phyloP scores from a whole-genome alignment of 2,329 filamentous ascomycete genomes.

The Knufia petricola region DNA sequence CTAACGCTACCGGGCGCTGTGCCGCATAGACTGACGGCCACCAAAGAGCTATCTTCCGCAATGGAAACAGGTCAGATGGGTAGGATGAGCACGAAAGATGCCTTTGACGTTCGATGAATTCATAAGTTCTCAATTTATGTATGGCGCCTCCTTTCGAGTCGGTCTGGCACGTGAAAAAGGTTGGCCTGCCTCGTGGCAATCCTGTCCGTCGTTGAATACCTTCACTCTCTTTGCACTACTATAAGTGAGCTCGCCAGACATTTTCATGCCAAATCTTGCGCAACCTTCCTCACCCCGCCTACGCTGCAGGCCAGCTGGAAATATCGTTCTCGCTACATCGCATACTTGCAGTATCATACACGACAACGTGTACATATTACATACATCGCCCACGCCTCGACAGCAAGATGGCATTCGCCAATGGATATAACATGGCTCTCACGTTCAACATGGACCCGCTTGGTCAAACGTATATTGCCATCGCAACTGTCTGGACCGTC shows the following conservation, averaged over 20 bases:
- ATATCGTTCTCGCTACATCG: background rate
- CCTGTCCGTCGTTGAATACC: background rate
- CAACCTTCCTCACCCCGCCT: background rate
- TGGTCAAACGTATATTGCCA: constrained; percentile 20
- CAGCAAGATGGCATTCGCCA: constrained; percentile 9
- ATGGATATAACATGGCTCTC: constrained; percentile 20
- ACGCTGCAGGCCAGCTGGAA: constrained; percentile 2
- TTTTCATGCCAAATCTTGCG: constrained; percentile 3
- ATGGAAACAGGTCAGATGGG: background rate
- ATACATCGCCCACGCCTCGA: background rate
- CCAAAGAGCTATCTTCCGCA: too few relatives aligned
- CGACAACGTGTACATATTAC: constrained; percentile 5
- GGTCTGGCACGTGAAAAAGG: background rate
- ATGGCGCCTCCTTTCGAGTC: background rate
- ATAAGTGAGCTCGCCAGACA: background rate
- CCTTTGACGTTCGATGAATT: background rate
- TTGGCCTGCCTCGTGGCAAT: constrained; percentile 2
- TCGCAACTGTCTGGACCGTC: constrained; percentile 27
- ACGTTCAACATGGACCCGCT: constrained; percentile 22
- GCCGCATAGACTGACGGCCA: background rate
- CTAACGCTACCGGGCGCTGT: background rate
- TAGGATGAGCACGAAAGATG: background rate
- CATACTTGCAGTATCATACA: background rate
- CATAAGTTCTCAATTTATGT: background rate
- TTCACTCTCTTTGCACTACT: constrained; percentile 3